Base-by-base conservation (phyloP, 805 yeast genomes). In the Wickerhamomyces pijperi region DNA sequence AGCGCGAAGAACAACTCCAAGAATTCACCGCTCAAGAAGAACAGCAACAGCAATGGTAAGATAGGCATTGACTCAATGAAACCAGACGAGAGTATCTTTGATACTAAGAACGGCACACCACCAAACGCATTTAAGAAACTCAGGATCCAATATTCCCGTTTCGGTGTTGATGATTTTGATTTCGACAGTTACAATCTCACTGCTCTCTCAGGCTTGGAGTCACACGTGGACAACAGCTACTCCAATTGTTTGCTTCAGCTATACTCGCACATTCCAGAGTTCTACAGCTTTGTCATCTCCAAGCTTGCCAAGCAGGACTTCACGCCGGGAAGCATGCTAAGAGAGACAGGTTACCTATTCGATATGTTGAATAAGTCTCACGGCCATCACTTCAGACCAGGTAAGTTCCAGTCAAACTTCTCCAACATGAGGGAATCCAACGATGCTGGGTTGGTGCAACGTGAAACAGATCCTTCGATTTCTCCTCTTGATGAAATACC, bases 151-250 rank as follows among this genome's bases (percentile, higher is more conserved):
- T 90, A 88, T 58, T 82, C 94, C 41, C 79, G 75, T 50, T 90
- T 86, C 58, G 98, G 98, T 20, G 87, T 92, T 23, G 86, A 82
- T 48, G 96, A 87, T 57, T 92, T 92, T 60, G 96, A 90, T 61
- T 90, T 92, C 55, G 78, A 74, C 39, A 81, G 78, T 50, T 90
- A 82, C 64, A 90, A 90, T 54, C 67, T 68, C 32, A 82, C 97
- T 0, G 44, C 53, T 2, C 79, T 66, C 40, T 75, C 97, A 2
- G 97, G 97, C 0, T 65, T 90, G n/a, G 97, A 92, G 56, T 80
- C 87, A 9, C 92, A 87, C 52, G 70, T 82, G 11, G 84, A 81
- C 38, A 84, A 83, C 49, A 72, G 92, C 0, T 78, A 77, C 51
- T 74, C 82, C 42, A 92, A 92, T 56, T 68, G 95, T 0, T 58